A percentile compares a stretch with the other conserved stretches of the same genome.
These are phyloP conservation scores for Voacanga thouarsii DNA, from an alignment of 257 asterid species.

Conservation along the genomic window DNA sequence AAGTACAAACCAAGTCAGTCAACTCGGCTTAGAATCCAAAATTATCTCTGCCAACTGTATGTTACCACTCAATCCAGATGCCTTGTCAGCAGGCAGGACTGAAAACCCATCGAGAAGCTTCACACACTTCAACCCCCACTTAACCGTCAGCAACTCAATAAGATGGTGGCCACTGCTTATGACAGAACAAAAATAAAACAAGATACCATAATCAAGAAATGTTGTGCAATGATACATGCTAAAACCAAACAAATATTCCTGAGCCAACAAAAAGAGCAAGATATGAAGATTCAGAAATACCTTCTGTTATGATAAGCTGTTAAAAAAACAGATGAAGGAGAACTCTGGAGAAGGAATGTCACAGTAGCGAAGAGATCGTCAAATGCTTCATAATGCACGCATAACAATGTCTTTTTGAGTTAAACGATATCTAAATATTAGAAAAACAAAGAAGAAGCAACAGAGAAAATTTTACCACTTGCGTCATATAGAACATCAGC, in stretches of 20 bases:
- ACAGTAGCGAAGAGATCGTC: constrained; percentile 86
- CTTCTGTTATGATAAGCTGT: constrained; percentile 92
- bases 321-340: constrained; percentile 70
- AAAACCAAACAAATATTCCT: background rate
- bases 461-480: constrained; percentile 40
- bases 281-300: constrained; percentile 35
- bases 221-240: background rate
- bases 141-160: constrained; percentile 82
- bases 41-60: constrained; percentile 86
- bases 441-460: background rate
- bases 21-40: constrained; percentile 32
- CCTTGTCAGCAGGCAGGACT: constrained; percentile 68
- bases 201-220: background rate
- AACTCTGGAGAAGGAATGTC: constrained; percentile 63
- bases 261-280: constrained; percentile 14
- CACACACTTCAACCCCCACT: constrained; percentile 80
- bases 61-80: constrained; percentile 70
- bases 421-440: background rate
- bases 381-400: constrained; percentile 53
- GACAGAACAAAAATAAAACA: constrained; percentile 11
- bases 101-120: constrained; percentile 84
- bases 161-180: constrained; percentile 84
- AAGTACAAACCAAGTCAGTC: background rate
- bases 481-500: constrained; percentile 90
- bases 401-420: constrained; percentile 21